Evolutionary conservation across 169 alveolate species (phyloP).

Genomic region (Plasmodium vinckei): DNA sequence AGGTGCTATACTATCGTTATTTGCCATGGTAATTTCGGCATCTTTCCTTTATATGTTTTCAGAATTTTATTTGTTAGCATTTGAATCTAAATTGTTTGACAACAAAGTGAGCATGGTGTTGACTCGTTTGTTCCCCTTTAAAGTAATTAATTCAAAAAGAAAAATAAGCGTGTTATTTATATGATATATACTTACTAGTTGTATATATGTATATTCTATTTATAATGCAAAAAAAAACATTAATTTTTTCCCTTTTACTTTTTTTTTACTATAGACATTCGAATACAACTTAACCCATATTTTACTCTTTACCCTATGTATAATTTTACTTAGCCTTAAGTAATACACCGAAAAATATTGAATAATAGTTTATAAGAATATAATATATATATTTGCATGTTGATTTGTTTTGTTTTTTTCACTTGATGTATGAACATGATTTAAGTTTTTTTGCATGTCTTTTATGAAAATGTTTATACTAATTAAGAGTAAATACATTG

Average conservation of each 20-base stretch:
- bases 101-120: slow-evolving; percentile 57
- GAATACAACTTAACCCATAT: slow-evolving; percentile 75
- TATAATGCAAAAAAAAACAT: neutral
- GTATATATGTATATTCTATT: neutral
- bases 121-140: slow-evolving; percentile 68
- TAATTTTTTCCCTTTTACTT: neutral
- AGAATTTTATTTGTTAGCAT: slow-evolving; percentile 59
- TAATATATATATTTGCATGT: neutral
- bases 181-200: neutral
- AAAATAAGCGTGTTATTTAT: slow-evolving; percentile 4
- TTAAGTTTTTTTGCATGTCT: too few relatives aligned
- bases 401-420: neutral
- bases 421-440: too few relatives aligned
- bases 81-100: slow-evolving; percentile 60
- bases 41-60: slow-evolving; percentile 75
- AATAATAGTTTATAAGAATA: neutral
- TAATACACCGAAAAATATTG: slow-evolving; percentile 11
- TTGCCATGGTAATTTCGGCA: slow-evolving; percentile 72
- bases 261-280: slow-evolving; percentile 26
- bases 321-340: slow-evolving; percentile 75
- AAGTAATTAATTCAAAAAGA: slow-evolving; percentile 33
- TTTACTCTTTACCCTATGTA: slow-evolving; percentile 70
- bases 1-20: slow-evolving; percentile 71
- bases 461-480: too few relatives aligned
- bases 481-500: too few relatives aligned